Evolutionary conservation across 179 eudicot genomes (phyloP), one percentile per base, ranked within the genome.

Genomic region (Silene vulgaris): DNA sequence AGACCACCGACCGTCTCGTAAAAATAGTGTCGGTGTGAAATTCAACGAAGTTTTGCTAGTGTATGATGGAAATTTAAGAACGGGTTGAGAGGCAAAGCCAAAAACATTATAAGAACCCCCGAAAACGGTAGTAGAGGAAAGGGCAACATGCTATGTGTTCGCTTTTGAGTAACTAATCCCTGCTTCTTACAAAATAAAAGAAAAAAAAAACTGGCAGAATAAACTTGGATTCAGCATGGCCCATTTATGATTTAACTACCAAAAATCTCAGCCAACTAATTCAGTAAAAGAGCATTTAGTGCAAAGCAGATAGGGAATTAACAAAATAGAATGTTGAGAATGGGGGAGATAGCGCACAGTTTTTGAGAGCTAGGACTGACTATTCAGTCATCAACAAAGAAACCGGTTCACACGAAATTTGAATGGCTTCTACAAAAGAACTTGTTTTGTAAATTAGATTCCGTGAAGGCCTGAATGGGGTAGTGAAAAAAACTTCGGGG

Each of bases 1-100:
- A 52, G 56, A 56, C 54, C 72, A 65, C 57, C 59, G 21, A 80
- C 63, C 56, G 17, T 19, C 62, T 16, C n/a, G 13, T 45, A 45
- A 20, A 61, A 50, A 73, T 69, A 67, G 56, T 61, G 61, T 69
- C 52, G 60, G 72, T 74, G 62, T 21, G 62, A 69, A 48, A 17
- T 66, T 73, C 30, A 73, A 81, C n/a, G 16, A 30, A 77, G 45
- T 76, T 63, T 70, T 65, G 74, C 74, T 64, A 71, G 63, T 26
- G 69, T 62, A 62, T 1, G 32, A 70, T 63, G 65, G 73, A 69
- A 32, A 28, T 50, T 7, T 28, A 61, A 35, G 74, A 72, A 16
- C 5, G 62, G 48, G 20, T 54, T 35, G 75, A 43, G 19, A 54
- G 6, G 30, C 9, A 19, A 65, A 59, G 30, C 30, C 28, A 28